Evolutionary conservation across 2,329 filamentous ascomycete genomes (phyloP), one percentile per base, ranked within the genome.

Genomic region (Peltaster fructicola): DNA sequence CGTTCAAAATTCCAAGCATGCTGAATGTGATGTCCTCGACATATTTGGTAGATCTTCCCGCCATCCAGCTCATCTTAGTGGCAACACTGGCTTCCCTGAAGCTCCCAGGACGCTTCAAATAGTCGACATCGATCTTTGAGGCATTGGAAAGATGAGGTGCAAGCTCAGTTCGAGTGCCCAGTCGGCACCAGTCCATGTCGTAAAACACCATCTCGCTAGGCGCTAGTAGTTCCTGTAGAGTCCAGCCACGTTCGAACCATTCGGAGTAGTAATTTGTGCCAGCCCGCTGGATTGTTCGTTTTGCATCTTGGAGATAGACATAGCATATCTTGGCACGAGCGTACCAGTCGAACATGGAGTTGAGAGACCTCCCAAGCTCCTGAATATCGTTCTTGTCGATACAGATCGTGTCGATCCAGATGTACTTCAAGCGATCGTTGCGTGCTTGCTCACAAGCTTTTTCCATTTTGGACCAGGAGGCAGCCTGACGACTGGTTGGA

Each of bases 361-460:
- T 38, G 21, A 39, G 25, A 7, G 34, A 27, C 17, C 32, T 23
- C 4, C 24, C 24, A 10, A 39, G 21, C 24, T 39, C 36, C 9
- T 33, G 20, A 17, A 14, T 14, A 15, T 25, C 31, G 5, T 23
- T 21, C 24, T 37, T 37, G 25, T 37, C 27, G 19, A 40, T 38
- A 24, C 38, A 39, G 24, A 32, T 37, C 7, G 36, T 39, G 20
- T 40, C 37, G 4, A 38, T 23, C 37, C 36, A 40, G 25, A 32
- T 25, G 20, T 38, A 33, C 3, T 29, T 13, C 14, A 31, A 20
- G 4, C 31, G 33, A 20, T 48, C 41, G 2, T 24, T 25, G 4
- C 14, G 6, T 2, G 46, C 41, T n/a, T 37, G 33, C 8, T 24
- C 24, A 16, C 15, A 13, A 15, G 9, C 15, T 12, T 25, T 22